These are phyloP conservation scores for Cinnamomum chago DNA, from an alignment of 164 flowering plant genomes.

Conservation along the genomic window DNA sequence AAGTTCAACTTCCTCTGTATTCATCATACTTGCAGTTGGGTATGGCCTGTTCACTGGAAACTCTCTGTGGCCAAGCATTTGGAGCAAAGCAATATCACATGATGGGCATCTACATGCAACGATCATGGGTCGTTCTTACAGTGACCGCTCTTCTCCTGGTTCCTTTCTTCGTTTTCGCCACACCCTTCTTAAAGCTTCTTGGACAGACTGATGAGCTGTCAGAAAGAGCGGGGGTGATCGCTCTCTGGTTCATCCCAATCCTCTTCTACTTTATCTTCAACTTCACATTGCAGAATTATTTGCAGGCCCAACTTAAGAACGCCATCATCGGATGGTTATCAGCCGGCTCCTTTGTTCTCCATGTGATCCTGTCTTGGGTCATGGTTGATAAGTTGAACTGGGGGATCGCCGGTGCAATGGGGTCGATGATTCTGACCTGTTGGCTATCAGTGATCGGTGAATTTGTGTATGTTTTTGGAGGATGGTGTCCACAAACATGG, in stretches of 20 bases:
- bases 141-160: conserved; percentile 22
- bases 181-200: conserved; percentile 34
- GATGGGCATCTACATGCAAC: conserved; percentile 60
- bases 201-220: conserved; percentile 40
- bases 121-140: conserved; percentile 55
- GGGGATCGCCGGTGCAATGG: conserved; percentile 45
- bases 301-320: conserved; percentile 56
- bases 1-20: neutral
- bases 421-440: conserved; percentile 28
- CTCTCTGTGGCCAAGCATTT: conserved; percentile 67
- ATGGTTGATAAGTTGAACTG: conserved; percentile 21
- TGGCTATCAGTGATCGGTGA: conserved; percentile 49
- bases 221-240: conserved; percentile 28
- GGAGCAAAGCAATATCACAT: conserved; percentile 55
- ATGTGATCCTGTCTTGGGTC: conserved; percentile 46
- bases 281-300: conserved; percentile 47
- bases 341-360: conserved; percentile 28
- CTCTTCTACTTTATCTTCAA: conserved; percentile 27
- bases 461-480: conserved; percentile 22
- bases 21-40: conserved; percentile 38
- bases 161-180: conserved; percentile 37
- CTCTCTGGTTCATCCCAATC: conserved; percentile 37
- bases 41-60: conserved; percentile 62
- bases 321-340: conserved; percentile 41
- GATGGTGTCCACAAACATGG: conserved; percentile 59